Evolutionary conservation across 2,329 filamentous ascomycete genomes (phyloP).

Genomic region (Botryotinia calthae): DNA sequence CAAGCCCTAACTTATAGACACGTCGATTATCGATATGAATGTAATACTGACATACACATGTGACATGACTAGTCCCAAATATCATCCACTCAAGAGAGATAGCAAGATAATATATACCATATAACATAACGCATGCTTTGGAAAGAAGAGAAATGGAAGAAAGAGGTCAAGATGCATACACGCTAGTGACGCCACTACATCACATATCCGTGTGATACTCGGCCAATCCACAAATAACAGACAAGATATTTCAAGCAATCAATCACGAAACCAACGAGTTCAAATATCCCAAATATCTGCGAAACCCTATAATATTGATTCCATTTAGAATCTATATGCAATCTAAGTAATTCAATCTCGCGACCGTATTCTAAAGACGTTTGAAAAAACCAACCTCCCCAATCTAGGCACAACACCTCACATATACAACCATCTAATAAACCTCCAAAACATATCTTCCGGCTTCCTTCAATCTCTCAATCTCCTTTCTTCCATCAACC

Average conservation of each 20-base stretch:
- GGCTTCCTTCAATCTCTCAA: slow-evolving; percentile 95
- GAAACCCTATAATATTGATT: not conserved
- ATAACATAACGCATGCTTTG: too few species aligned
- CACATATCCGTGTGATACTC: not conserved
- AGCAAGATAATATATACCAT: too few species aligned
- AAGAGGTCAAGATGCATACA: too few species aligned
- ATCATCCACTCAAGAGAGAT: too few species aligned
- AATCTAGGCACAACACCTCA: not conserved
- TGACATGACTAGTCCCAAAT: too few species aligned
- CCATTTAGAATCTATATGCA: not conserved
- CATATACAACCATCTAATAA: slow-evolving; percentile 55
- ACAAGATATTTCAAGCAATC: not conserved
- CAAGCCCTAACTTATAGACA: too few species aligned
- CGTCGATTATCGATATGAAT: too few species aligned
- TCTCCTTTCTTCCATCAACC: slow-evolving; percentile 83
- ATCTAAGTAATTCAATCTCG: slow-evolving; percentile 7
- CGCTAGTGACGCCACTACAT: not conserved
- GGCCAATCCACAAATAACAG: too few species aligned
- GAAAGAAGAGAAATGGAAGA: too few species aligned
- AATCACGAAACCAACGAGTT: not conserved
- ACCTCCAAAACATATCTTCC: slow-evolving; percentile 94
- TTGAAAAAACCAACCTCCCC: not conserved
- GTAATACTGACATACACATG: too few species aligned
- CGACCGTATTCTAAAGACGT: not conserved
- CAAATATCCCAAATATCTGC: too few species aligned